Evolutionary conservation across 2,329 filamentous ascomycete genomes (phyloP), one percentile per base, ranked within the genome.

Genomic region (Chaetomiaceae sp.): DNA sequence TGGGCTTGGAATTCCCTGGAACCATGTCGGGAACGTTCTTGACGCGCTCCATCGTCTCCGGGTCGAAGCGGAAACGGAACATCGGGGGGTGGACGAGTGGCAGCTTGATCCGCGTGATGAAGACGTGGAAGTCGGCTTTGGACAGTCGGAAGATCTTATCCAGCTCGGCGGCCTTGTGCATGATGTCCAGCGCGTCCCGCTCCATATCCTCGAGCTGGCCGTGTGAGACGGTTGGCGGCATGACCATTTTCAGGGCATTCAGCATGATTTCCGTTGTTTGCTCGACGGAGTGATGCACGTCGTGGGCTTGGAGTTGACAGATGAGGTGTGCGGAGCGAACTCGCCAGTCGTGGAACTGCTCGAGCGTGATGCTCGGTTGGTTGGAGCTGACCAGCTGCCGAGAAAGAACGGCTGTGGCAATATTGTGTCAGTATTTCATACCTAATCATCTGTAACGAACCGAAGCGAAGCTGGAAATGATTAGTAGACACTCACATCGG

Each of bases 291-390:
- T 3, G 6, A 34, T 8, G 2, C 12, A 20, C n/a, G 45, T 49
- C 33, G n/a, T 33, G 20, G 15, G 7, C 11, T 3, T 9, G 6
- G 15, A 36, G 12, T 9, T 25, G 5, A 8, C 29, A 42, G 15
- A 47, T 44, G 29, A 63, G 23, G 19, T 58, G 42, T 8, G 42
- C 43, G 0, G 54, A 58, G 17, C 39, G 55, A 1, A 55, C 42
- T 9, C 55, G 55, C 57, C 47, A 59, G 11, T 56, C 31, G 9
- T 62, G 59, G 15, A 46, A 51, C 15, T 53, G 43, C 0, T 37
- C 27, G 0, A 56, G 17, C n/a, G n/a, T n/a, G n/a, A n/a, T n/a
- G n/a, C n/a, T n/a, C n/a, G n/a, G n/a, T n/a, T n/a, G n/a, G n/a
- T n/a, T n/a, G n/a, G n/a, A n/a, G n/a, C n/a, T n/a, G n/a, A 4